These are phyloP conservation scores for Penicillium lagena DNA, from an alignment of 495 filamentous ascomycete species.

Conservation along the genomic window DNA sequence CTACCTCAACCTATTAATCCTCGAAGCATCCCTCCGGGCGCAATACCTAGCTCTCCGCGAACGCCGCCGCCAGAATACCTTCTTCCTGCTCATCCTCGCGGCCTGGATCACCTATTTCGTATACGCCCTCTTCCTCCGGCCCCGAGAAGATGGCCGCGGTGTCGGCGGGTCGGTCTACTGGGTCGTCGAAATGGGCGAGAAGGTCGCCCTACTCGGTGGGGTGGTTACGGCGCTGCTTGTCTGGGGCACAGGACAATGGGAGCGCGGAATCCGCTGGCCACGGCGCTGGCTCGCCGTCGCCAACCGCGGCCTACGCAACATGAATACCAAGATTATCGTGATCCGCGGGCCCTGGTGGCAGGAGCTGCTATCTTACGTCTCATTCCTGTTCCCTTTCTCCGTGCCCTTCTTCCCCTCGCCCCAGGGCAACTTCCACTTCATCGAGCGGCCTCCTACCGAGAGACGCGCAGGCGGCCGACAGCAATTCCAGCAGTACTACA, in stretches of 20 bases:
- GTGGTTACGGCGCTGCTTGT: constrained; percentile 74
- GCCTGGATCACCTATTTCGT: constrained; percentile 77
- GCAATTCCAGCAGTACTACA: constrained; percentile 34
- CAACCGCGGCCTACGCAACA: constrained; percentile 80
- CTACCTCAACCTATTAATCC: constrained; percentile 94
- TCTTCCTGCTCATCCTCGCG: constrained; percentile 74
- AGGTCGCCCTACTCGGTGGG: constrained; percentile 81
- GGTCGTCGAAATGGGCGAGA: constrained; percentile 83
- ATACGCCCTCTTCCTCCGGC: constrained; percentile 82
- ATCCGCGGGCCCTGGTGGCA: constrained; percentile 78
- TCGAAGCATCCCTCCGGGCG: constrained; percentile 87
- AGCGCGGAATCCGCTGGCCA: constrained; percentile 90
- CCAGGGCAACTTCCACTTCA: constrained; percentile 58
- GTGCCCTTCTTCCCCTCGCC: constrained; percentile 56
- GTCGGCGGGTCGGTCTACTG: constrained; percentile 93
- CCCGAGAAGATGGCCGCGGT: constrained; percentile 82
- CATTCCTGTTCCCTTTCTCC: constrained; percentile 70
- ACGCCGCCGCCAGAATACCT: constrained; percentile 88
- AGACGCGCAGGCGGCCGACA: constrained; percentile 31
- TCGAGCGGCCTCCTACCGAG: constrained; percentile 48
- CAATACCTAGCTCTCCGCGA: constrained; percentile 88
- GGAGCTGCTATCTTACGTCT: constrained; percentile 61
- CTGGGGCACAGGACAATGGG: constrained; percentile 93
- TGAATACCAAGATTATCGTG: constrained; percentile 94
- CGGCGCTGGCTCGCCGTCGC: constrained; percentile 81